Conservation (phyloP, 2,329 filamentous ascomycete species). For the Colletotrichum tropicale region DNA sequence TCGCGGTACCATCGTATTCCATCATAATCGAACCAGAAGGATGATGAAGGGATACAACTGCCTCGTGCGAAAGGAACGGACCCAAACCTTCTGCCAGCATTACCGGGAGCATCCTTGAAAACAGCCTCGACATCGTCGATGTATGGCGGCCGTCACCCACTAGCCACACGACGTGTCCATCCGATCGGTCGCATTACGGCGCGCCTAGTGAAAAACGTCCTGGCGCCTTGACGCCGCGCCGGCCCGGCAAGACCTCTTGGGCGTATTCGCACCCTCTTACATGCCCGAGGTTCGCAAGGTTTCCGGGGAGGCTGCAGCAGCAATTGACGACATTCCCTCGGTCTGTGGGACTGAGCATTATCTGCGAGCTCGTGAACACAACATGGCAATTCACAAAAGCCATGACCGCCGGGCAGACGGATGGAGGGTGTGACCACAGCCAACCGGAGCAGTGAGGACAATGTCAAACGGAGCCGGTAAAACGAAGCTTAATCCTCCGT, state of each 20-base stretch:
- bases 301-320: neutral
- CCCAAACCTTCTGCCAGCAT: neutral
- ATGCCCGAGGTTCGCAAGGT: neutral
- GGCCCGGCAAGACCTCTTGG: neutral
- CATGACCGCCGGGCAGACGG: neutral
- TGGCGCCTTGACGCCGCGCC: conserved; percentile 2
- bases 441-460: neutral
- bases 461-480: neutral
- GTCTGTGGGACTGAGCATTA: neutral
- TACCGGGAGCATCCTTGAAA: neutral
- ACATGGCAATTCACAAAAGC: neutral
- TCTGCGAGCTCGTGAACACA: neutral
- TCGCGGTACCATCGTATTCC: neutral
- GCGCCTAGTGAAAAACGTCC: neutral
- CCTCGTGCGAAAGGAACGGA: neutral
- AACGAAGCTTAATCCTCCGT: neutral
- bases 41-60: neutral
- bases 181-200: neutral
- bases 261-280: neutral
- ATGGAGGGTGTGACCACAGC: neutral
- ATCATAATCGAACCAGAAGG: neutral
- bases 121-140: neutral
- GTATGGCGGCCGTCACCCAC: neutral
- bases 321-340: neutral
- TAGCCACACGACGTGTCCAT: neutral